phyloP scores from a whole-genome alignment of 768 basidiomycete genomes.

The Lactifluus subvellereus region DNA sequence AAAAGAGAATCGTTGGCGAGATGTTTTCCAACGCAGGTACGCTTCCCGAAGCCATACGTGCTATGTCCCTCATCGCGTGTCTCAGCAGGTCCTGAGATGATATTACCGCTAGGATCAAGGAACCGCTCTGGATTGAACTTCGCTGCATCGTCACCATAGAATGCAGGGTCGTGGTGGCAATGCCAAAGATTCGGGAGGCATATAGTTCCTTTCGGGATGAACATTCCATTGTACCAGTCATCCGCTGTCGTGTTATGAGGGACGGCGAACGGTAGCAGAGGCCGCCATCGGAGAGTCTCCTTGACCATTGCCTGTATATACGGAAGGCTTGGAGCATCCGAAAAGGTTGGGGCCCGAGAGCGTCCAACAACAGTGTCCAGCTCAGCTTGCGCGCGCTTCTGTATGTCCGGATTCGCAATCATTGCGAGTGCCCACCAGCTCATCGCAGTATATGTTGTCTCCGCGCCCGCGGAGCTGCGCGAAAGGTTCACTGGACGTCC shows the following conservation, averaged over 20 bases:
- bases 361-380: conserved; percentile 22
- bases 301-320: conserved; percentile 23
- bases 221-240: conserved; percentile 28
- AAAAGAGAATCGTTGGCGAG: conserved; percentile 23
- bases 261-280: not conserved
- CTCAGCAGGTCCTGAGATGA: not conserved
- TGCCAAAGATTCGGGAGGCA: conserved; percentile 28
- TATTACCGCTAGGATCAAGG: conserved; percentile 1
- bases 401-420: conserved; percentile 21
- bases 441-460: conserved; percentile 1
- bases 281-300: conserved; percentile 17
- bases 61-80: conserved; percentile 10
- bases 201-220: conserved; percentile 35
- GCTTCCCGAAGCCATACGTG: conserved; percentile 20
- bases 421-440: conserved; percentile 21
- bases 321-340: conserved; percentile 18
- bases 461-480: conserved; percentile 8
- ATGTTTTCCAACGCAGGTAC: conserved; percentile 22
- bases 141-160: conserved; percentile 19
- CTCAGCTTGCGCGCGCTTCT: conserved; percentile 23
- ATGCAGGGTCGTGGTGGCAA: not conserved
- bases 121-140: conserved; percentile 23
- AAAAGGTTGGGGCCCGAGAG: conserved; percentile 18
- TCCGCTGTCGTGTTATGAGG: conserved; percentile 22
- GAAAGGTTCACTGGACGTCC: not conserved